Evolutionary conservation across 129 eudicot species (phyloP).

Genomic region (Saposhnikovia divaricata): DNA sequence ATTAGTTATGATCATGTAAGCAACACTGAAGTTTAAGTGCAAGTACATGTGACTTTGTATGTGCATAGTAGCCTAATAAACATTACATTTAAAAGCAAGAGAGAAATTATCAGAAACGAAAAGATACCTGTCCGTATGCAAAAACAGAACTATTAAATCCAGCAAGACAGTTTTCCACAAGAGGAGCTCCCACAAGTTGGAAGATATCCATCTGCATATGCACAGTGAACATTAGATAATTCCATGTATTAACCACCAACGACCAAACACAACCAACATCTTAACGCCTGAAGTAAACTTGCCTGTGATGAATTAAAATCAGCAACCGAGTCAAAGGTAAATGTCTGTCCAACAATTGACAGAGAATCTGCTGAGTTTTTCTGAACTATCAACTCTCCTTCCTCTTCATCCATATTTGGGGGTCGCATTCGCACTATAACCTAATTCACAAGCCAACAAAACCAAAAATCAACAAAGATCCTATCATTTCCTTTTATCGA

Average conservation of each 20-base stretch:
- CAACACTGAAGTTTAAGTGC: neutral
- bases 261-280: neutral
- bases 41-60: neutral
- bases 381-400: conserved; percentile 51
- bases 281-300: conserved; percentile 14
- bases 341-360: conserved; percentile 61
- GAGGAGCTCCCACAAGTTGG: conserved; percentile 90
- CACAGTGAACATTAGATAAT: conserved; percentile 1
- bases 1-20: neutral
- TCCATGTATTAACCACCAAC: neutral
- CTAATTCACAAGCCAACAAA: conserved; percentile 23
- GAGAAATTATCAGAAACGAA: neutral
- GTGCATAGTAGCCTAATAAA: neutral
- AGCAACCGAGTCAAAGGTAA: conserved; percentile 80
- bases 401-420: conserved; percentile 66
- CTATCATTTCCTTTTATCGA: neutral
- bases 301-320: conserved; percentile 73
- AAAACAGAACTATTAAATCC: conserved; percentile 97
- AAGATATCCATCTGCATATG: conserved; percentile 64
- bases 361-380: conserved; percentile 62
- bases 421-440: conserved; percentile 88
- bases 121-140: conserved; percentile 92
- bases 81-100: neutral
- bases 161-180: conserved; percentile 87
- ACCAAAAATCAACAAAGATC: neutral